Percentiles rank a stretch among this genome's conserved stretches.
phyloP scores from a whole-genome alignment of 495 filamentous ascomycete species.

The Hypoxylon perforatum region DNA sequence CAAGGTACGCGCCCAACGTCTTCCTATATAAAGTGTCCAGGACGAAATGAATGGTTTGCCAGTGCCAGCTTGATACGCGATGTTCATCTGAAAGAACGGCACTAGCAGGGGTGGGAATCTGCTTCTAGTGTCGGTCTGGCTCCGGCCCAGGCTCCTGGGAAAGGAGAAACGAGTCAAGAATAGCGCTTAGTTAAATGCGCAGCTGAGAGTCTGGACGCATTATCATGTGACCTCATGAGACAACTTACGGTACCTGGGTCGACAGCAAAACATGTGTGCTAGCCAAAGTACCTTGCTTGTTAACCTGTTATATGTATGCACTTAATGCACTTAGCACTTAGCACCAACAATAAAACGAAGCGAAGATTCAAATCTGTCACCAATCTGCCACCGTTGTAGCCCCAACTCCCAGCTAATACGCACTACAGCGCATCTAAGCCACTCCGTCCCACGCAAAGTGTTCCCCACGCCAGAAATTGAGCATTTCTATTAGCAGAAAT shows the following conservation, averaged over 20 bases:
- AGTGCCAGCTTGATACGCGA: neutral
- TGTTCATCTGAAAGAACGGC: slow-evolving; percentile 15
- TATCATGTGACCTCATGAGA: slow-evolving; percentile 39
- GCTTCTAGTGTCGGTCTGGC: neutral
- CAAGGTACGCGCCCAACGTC: no score
- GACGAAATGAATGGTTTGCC: neutral
- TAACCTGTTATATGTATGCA: slow-evolving; percentile 6
- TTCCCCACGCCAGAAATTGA: slow-evolving; percentile 15
- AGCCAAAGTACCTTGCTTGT: no score
- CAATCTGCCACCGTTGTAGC: no score
- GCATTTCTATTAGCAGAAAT: neutral
- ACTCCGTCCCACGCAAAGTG: slow-evolving; percentile 7
- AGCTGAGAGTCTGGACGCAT: neutral
- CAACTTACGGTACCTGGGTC: slow-evolving; percentile 10
- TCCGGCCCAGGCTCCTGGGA: slow-evolving; percentile 14
- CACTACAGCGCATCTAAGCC: no score
- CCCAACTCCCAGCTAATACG: no score
- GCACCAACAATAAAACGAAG: slow-evolving; percentile 1
- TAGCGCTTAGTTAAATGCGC: neutral
- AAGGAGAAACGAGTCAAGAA: neutral
- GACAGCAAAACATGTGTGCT: slow-evolving; percentile 7
- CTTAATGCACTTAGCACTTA: neutral
- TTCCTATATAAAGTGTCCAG: neutral
- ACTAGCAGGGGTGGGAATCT: neutral
- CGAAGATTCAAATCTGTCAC: no score